phyloP scores from a whole-genome alignment of 2,329 filamentous ascomycete species.

The Colletotrichum sp. region DNA sequence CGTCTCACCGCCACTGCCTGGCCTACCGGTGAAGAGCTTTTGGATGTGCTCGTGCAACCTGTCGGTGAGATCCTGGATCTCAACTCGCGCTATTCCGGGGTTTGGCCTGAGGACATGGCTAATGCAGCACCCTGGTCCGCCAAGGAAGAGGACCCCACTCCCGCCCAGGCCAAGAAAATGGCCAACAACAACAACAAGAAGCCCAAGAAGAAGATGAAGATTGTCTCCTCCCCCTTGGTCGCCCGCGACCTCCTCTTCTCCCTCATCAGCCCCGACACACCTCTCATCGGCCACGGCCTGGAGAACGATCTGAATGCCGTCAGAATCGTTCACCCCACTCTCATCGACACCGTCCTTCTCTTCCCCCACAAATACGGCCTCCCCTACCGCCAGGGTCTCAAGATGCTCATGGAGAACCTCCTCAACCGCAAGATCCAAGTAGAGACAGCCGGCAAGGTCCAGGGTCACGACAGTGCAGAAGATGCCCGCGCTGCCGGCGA shows the following conservation, averaged over 20 bases:
- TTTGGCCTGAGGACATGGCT: conserved; percentile 78
- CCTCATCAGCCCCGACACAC: conserved; percentile 76
- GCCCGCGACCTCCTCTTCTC: conserved; percentile 82
- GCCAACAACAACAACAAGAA: conserved; percentile 18
- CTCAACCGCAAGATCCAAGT: conserved; percentile 82
- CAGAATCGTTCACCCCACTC: conserved; percentile 81
- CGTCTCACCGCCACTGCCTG: conserved; percentile 88
- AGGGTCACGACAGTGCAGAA: conserved; percentile 90
- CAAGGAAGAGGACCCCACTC: conserved; percentile 25
- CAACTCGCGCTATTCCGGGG: conserved; percentile 91
- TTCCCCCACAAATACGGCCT: conserved; percentile 81
- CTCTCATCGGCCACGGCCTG: conserved; percentile 89
- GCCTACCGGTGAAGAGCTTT: conserved; percentile 75
- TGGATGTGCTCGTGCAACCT: conserved; percentile 87
- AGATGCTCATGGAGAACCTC: conserved; percentile 71
- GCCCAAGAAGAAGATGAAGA: conserved; percentile 59
- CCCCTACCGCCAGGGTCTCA: conserved; percentile 80
- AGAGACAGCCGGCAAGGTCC: conserved; percentile 51
- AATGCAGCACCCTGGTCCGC: conserved; percentile 65
- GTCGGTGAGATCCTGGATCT: conserved; percentile 86
- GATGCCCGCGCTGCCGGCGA: conserved; percentile 91
- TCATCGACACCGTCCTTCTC: conserved; percentile 86
- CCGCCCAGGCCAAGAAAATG: conserved; percentile 25
- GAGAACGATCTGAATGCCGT: conserved; percentile 93
- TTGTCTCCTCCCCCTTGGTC: conserved; percentile 75